Evolutionary conservation across 768 basidiomycete genomes (phyloP), one percentile per base, ranked within the genome.

Genomic region (Boletus vinaceobasis): DNA sequence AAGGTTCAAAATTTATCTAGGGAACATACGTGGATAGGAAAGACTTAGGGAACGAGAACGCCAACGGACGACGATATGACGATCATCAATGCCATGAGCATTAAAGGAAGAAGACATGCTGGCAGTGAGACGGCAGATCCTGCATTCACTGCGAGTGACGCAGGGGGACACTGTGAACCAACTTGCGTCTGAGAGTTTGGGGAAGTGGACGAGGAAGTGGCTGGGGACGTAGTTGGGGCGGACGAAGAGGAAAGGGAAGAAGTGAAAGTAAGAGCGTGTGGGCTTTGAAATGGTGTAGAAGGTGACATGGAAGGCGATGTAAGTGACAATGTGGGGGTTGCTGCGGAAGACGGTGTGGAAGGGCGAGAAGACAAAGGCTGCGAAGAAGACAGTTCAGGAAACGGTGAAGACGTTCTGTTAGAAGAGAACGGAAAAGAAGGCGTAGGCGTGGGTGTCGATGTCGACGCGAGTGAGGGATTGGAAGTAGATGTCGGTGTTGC

Each of bases 51-150:
- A 17, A 70, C 37, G 27, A 69, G 36, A 27, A 63, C 52, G 2
- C 71, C 68, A 39, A 70, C 29, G 3, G 60, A 61, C 14, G 67
- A 67, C 6, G 65, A 63, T 17, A 66, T 17, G 31, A 66, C 48
- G 35, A 70, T 50, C 48, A 61, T 65, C 56, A 67, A 67, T 50
- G 67, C 35, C 49, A 64, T 57, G 49, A 67, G 35, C 19, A 63
- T 33, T n/a, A 68, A 5, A 42, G 59, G 48, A n/a, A 60, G 21
- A 35, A 60, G 60, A 15, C 62, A 47, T 8, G 58, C 29, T 15
- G 31, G 45, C 2, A 19, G 32, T 11, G 43, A 26, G 7, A 61
- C 57, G 42, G 49, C 52, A 29, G 52, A 52, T 26, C 59, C 60
- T 10, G 46, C 40, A 4, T 53, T 65, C 47, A 33, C 43, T 5